phyloP scores from a whole-genome alignment of 306 rosid species.

The Albizia julibrissin region DNA sequence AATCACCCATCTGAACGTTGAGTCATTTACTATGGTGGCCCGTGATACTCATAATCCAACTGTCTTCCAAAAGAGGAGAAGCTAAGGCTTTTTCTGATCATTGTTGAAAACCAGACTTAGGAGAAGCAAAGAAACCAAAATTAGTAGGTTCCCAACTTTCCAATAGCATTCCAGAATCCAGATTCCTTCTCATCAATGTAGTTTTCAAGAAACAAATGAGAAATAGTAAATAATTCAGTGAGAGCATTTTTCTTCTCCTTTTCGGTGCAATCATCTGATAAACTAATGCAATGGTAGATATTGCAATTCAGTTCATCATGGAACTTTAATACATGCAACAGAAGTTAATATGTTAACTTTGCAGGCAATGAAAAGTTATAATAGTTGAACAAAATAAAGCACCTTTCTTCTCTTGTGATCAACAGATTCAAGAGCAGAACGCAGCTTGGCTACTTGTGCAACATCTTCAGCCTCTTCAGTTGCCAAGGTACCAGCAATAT shows the following conservation, averaged over 20 bases:
- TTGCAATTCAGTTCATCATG: constrained; percentile 3
- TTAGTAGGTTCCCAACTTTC: background rate
- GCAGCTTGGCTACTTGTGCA: constrained; percentile 85
- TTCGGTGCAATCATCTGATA: background rate
- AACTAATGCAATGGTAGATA: background rate
- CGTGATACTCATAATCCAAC: no score
- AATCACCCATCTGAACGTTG: no score
- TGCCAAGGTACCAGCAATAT: constrained; percentile 98
- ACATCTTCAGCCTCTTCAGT: constrained; percentile 88
- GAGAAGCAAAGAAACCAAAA: background rate
- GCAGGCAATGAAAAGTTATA: background rate
- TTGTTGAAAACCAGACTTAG: background rate
- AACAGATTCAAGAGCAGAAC: constrained; percentile 96
- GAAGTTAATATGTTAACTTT: background rate
- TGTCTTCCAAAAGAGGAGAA: no score
- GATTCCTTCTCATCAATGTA: background rate
- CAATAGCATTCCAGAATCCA: background rate
- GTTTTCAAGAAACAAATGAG: background rate
- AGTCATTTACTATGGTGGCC: no score
- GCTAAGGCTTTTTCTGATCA: no score
- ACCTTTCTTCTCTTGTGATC: constrained; percentile 99
- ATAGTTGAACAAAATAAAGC: constrained; percentile 32
- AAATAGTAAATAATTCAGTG: background rate
- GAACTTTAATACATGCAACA: constrained; percentile 9
- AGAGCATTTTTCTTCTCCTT: background rate